Evolutionary conservation across 1,284 basidiomycete genomes (phyloP).

Genomic region (Ustilago xerochloae): DNA sequence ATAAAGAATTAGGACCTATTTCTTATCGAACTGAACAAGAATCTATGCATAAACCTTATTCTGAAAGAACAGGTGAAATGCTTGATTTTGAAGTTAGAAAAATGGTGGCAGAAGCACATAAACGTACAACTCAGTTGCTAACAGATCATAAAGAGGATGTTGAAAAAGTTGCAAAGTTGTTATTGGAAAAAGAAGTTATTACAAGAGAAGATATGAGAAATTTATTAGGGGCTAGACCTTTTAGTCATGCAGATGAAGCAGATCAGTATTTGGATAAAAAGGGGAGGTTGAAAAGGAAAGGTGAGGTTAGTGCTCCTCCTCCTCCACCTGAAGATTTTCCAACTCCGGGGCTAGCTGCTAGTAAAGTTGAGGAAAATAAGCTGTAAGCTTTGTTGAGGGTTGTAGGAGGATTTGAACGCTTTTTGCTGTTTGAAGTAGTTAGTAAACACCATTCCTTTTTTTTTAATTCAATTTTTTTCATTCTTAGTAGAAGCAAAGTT

Average conservation of each 20-base stretch:
- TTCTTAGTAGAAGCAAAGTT: slow-evolving; percentile 9
- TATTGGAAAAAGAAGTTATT: slow-evolving; percentile 94
- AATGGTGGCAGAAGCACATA: slow-evolving; percentile 91
- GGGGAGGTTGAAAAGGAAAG: slow-evolving; percentile 56
- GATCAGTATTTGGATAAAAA: slow-evolving; percentile 67
- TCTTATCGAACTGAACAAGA: slow-evolving; percentile 91
- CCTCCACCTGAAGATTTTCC: slow-evolving; percentile 59
- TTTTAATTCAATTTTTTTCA: background rate
- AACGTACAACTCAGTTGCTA: slow-evolving; percentile 84
- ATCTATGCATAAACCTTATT: slow-evolving; percentile 95
- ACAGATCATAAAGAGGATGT: slow-evolving; percentile 86
- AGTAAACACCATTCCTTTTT: slow-evolving; percentile 7
- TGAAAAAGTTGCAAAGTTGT: slow-evolving; percentile 89
- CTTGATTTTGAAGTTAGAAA: slow-evolving; percentile 88
- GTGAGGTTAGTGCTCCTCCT: slow-evolving; percentile 61
- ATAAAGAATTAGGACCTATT: slow-evolving; percentile 90
- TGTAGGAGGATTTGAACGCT: background rate
- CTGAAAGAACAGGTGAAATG: slow-evolving; percentile 94
- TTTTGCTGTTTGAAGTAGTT: too few species aligned
- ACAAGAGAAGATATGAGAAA: slow-evolving; percentile 90
- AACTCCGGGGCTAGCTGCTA: slow-evolving; percentile 51
- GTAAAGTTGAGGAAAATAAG: slow-evolving; percentile 20
- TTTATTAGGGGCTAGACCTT: slow-evolving; percentile 85
- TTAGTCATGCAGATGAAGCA: slow-evolving; percentile 75
- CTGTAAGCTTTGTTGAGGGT: background rate